Evolutionary conservation across 2,329 filamentous ascomycete genomes (phyloP).

Genomic region (Ophiostoma fasciatum): DNA sequence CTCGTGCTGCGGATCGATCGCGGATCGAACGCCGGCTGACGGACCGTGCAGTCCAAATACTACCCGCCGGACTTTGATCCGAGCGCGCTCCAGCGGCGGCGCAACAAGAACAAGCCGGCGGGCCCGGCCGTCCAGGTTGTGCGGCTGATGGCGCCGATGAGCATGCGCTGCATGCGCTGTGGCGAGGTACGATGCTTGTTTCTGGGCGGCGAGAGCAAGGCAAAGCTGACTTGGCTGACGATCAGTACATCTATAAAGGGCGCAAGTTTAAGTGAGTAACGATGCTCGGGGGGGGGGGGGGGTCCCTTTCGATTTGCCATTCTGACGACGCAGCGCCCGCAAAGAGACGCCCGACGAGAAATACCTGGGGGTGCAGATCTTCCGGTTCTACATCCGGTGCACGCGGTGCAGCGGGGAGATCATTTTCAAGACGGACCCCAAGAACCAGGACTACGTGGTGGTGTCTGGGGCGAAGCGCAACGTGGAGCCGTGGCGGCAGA

Average conservation of each 20-base stretch:
- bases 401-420: conserved; percentile 78
- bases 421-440: conserved; percentile 87
- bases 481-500: conserved; percentile 75
- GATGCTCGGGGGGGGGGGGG: too few relatives aligned
- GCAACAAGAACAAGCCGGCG: conserved; percentile 33
- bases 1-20: too few relatives aligned
- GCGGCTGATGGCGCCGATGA: conserved; percentile 79
- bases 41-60: conserved; percentile 13
- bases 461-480: conserved; percentile 79
- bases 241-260: conserved; percentile 30
- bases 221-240: too few relatives aligned
- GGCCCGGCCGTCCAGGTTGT: conserved; percentile 77
- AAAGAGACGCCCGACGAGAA: conserved; percentile 88
- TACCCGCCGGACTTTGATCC: conserved; percentile 77
- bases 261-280: conserved; percentile 73
- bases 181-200: conserved; percentile 15
- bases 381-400: conserved; percentile 81
- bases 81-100: conserved; percentile 55
- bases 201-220: too few relatives aligned
- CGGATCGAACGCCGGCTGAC: too few relatives aligned
- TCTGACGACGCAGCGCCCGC: conserved; percentile 45
- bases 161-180: conserved; percentile 48
- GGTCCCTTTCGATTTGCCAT: too few relatives aligned
- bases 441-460: conserved; percentile 67
- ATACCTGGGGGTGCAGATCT: conserved; percentile 79